These are phyloP conservation scores for Phlegmacium glaucopus DNA, from an alignment of 768 basidiomycete species.

Conservation along the genomic window DNA sequence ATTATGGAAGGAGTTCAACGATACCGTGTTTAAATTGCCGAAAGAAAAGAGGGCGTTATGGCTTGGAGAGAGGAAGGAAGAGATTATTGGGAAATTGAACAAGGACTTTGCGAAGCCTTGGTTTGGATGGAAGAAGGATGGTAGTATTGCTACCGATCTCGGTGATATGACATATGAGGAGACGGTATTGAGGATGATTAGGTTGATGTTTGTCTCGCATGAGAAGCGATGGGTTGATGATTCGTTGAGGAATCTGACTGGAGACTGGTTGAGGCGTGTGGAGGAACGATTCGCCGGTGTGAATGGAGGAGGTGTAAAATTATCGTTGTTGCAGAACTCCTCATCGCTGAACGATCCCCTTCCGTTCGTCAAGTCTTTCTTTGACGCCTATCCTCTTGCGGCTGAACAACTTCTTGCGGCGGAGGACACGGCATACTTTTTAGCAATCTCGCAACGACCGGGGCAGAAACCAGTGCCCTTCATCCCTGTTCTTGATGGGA, in stretches of 20 bases:
- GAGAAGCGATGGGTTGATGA: conserved; percentile 92
- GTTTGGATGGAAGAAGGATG: conserved; percentile 98
- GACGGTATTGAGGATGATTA: conserved; percentile 84
- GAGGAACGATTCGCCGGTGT: conserved; percentile 95
- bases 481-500: conserved; percentile 98
- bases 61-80: conserved; percentile 83
- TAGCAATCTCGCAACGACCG: conserved; percentile 91
- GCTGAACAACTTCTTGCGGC: conserved; percentile 83
- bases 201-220: conserved; percentile 91
- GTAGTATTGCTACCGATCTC: conserved; percentile 75
- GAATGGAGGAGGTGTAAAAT: conserved; percentile 69
- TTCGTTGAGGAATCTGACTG: conserved; percentile 88
- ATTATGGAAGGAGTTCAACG: conserved; percentile 98
- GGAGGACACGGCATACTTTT: conserved; percentile 94
- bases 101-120: conserved; percentile 94
- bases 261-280: conserved; percentile 95
- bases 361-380: conserved; percentile 77
- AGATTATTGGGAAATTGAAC: conserved; percentile 90
- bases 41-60: conserved; percentile 93
- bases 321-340: conserved; percentile 85
- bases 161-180: conserved; percentile 99
- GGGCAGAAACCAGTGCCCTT: conserved; percentile 99
- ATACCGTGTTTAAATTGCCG: conserved; percentile 91
- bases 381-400: conserved; percentile 79
- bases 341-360: conserved; percentile 77